These are phyloP conservation scores for Phtheirospermum japonicum DNA, from an alignment of 257 asterid species.

Conservation along the genomic window DNA sequence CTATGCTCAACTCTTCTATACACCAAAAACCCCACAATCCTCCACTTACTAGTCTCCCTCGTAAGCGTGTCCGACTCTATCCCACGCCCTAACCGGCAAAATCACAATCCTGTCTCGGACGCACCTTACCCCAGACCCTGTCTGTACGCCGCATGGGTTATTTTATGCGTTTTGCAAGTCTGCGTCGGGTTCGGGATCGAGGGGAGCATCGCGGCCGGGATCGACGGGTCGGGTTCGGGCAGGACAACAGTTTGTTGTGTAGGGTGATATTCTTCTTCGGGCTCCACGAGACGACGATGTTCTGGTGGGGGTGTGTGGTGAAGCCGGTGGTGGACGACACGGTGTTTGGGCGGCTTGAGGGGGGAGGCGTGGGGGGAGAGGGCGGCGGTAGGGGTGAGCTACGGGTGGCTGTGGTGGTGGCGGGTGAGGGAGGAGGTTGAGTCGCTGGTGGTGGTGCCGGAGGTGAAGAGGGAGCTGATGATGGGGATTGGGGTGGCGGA, in stretches of 20 bases:
- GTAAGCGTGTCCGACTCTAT: conserved; percentile 45
- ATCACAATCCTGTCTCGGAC: background rate
- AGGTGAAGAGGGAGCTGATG: conserved; percentile 47
- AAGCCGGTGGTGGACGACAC: conserved; percentile 81
- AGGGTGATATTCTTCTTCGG: conserved; percentile 61
- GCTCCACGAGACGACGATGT: conserved; percentile 60
- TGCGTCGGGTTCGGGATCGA: conserved; percentile 73
- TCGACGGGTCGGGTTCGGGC: conserved; percentile 48
- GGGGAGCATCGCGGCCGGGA: conserved; percentile 62
- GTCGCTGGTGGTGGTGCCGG: conserved; percentile 36
- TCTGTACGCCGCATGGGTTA: conserved; percentile 46
- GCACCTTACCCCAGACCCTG: conserved; percentile 27
- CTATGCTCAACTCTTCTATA: conserved; percentile 33
- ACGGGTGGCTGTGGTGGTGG: conserved; percentile 84
- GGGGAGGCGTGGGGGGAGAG: conserved; percentile 55
- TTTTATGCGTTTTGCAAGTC: conserved; percentile 46
- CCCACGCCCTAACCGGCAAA: conserved; percentile 39
- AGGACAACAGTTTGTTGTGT: conserved; percentile 29
- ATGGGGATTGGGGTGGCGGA: conserved; percentile 51
- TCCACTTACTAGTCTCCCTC: conserved; percentile 45
- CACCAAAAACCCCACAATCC: conserved; percentile 38
- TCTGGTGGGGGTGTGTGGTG: conserved; percentile 61
- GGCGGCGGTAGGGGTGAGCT: conserved; percentile 49
- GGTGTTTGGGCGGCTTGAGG: conserved; percentile 41
- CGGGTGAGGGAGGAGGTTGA: conserved; percentile 81